Percentiles rank a stretch among this genome's conserved stretches.
phyloP scores from a whole-genome alignment of 2,329 filamentous ascomycete species.

The Macrophomina pseudophaseolina region DNA sequence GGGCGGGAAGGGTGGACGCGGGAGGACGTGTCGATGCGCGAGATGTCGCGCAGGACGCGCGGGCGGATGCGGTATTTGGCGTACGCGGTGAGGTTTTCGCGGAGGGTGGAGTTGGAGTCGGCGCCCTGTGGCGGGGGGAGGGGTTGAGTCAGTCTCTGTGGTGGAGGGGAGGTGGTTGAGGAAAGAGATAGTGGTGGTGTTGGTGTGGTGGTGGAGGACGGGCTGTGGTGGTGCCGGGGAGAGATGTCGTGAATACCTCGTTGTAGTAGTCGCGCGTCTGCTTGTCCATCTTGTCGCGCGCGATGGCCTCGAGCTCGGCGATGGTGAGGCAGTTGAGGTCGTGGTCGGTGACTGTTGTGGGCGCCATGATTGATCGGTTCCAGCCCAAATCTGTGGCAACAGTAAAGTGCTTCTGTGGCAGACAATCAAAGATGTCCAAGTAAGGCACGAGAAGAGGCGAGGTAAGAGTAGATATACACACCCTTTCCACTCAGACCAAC shows the following conservation, averaged over 20 bases:
- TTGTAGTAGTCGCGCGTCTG: constrained; percentile 28
- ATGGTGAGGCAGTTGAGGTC: constrained; percentile 39
- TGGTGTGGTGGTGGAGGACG: no score
- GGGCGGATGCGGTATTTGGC: constrained; percentile 40
- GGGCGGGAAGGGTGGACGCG: background rate
- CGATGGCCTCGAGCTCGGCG: constrained; percentile 34
- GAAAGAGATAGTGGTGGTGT: no score
- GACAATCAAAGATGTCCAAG: no score
- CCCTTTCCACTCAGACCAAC: background rate
- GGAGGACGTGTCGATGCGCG: constrained; percentile 40
- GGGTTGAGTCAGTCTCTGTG: no score
- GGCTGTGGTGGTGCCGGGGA: background rate
- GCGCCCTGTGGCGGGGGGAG: background rate
- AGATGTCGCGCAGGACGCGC: constrained; percentile 48
- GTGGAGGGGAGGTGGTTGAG: no score
- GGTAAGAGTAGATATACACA: background rate
- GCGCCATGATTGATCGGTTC: background rate
- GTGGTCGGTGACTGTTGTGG: background rate
- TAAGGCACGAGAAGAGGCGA: no score
- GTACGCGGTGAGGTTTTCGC: constrained; percentile 38
- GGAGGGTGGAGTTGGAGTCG: constrained; percentile 30
- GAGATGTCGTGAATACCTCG: constrained; percentile 3
- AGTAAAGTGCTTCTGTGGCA: background rate
- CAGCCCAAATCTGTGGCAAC: background rate
- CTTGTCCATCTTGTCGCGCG: constrained; percentile 39